phyloP scores from a whole-genome alignment of 208 protist genomes.

The Leishmania mexicana region DNA sequence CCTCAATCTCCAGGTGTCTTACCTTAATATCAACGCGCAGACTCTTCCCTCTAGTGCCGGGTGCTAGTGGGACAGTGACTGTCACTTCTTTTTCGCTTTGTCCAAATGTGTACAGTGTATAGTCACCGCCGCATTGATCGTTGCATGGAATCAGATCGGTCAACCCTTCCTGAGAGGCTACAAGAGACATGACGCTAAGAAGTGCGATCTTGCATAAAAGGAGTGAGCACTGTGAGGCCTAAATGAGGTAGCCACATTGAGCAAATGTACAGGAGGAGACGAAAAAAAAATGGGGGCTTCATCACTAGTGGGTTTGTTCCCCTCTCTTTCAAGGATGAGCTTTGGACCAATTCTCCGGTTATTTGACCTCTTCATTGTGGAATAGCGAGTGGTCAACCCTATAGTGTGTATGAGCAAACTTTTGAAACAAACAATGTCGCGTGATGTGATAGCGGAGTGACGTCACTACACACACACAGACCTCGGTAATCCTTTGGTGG shows the following conservation, averaged over 20 bases:
- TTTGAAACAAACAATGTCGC: neutral
- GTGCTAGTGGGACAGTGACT: slow-evolving; percentile 59
- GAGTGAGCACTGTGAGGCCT: neutral
- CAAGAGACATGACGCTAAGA: slow-evolving; percentile 46
- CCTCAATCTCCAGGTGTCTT: slow-evolving; percentile 44
- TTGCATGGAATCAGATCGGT: slow-evolving; percentile 80
- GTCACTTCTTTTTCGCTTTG: slow-evolving; percentile 83
- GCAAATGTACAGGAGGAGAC: neutral
- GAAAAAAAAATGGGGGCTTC: slow-evolving; percentile 2
- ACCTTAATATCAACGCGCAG: slow-evolving; percentile 62
- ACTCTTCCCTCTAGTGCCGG: slow-evolving; percentile 55
- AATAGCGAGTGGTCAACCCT: neutral
- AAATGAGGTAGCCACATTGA: neutral
- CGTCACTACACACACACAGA: slow-evolving; percentile 3
- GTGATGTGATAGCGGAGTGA: neutral
- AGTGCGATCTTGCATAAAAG: neutral
- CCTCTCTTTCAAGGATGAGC: neutral
- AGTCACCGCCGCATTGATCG: slow-evolving; percentile 83
- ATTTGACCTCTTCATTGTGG: neutral
- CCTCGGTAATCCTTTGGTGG: neutral
- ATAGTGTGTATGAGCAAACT: neutral
- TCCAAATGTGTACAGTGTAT: slow-evolving; percentile 73
- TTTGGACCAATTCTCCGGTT: neutral
- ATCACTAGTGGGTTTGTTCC: neutral
- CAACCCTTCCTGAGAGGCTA: slow-evolving; percentile 64